Conservation (phyloP, 305 asterid genomes). For the Rubia tinctorum region DNA sequence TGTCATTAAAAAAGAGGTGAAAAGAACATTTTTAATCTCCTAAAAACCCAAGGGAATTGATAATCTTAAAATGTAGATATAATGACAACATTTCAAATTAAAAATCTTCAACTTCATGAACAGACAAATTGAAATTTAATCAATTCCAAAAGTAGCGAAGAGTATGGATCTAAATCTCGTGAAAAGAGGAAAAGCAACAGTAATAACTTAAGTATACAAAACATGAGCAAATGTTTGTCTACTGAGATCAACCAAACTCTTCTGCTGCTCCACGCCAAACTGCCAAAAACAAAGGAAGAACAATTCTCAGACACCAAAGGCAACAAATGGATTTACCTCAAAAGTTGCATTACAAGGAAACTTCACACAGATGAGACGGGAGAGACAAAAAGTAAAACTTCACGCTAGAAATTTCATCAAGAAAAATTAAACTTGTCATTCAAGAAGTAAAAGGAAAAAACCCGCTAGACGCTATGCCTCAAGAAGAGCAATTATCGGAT, state of each 20-base stretch:
- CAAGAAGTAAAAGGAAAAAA: no score
- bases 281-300: background rate
- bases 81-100: background rate
- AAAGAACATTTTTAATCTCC: no score
- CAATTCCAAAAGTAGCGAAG: background rate
- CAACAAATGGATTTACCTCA: background rate
- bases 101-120: background rate
- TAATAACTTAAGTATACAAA: background rate
- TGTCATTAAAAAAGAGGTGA: no score
- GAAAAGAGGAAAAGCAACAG: background rate
- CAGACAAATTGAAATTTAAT: background rate
- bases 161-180: background rate
- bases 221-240: background rate
- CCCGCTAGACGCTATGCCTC: no score
- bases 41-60: no score
- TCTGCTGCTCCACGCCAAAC: background rate
- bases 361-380: no score
- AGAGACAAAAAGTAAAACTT: no score
- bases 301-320: background rate
- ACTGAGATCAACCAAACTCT: no score
- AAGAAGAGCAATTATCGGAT: no score
- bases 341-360: background rate
- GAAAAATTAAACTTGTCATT: no score
- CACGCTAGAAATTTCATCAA: no score
- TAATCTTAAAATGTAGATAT: background rate